Conservation (phyloP, 2,329 filamentous ascomycete genomes). For the Fusarium albidum region DNA sequence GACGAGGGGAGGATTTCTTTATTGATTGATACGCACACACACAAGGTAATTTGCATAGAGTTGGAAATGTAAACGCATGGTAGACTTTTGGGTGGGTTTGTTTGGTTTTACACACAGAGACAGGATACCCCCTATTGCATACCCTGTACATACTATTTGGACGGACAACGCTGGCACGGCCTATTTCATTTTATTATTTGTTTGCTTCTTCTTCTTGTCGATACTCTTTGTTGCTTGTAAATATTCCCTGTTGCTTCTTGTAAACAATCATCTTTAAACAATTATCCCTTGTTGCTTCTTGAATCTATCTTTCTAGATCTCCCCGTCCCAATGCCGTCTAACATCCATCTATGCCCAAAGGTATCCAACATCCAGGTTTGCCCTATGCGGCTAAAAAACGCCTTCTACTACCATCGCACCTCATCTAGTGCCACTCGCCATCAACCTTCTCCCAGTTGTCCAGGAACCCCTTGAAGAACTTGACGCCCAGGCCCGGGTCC, state of each 20-base stretch:
- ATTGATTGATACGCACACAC: too few species aligned
- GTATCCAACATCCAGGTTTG: conserved; percentile 13
- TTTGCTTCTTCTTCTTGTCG: too few species aligned
- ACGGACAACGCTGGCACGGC: conserved; percentile 1
- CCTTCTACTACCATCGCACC: neutral
- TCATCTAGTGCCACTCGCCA: conserved; percentile 69
- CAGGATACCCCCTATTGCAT: conserved; percentile 24
- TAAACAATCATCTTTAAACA: too few species aligned
- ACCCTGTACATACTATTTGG: conserved; percentile 11
- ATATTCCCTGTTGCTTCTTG: neutral
- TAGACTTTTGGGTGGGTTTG: conserved; percentile 13
- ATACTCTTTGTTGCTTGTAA: too few species aligned
- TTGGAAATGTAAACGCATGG: neutral
- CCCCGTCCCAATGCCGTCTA: neutral
- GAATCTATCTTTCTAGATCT: conserved; percentile 4
- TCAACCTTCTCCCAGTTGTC: conserved; percentile 88
- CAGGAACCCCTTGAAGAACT: conserved; percentile 89
- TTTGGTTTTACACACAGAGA: conserved; percentile 8
- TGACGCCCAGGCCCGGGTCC: conserved; percentile 88
- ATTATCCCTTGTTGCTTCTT: too few species aligned
- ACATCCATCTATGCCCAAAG: conserved; percentile 2
- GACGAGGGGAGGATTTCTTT: neutral
- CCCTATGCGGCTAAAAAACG: conserved; percentile 10
- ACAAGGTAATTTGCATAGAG: too few species aligned
- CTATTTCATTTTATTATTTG: neutral